Percentiles rank a stretch among this genome's conserved stretches.
phyloP scores from a whole-genome alignment of 2,329 filamentous ascomycete genomes.

The Alternaria postmessia region DNA sequence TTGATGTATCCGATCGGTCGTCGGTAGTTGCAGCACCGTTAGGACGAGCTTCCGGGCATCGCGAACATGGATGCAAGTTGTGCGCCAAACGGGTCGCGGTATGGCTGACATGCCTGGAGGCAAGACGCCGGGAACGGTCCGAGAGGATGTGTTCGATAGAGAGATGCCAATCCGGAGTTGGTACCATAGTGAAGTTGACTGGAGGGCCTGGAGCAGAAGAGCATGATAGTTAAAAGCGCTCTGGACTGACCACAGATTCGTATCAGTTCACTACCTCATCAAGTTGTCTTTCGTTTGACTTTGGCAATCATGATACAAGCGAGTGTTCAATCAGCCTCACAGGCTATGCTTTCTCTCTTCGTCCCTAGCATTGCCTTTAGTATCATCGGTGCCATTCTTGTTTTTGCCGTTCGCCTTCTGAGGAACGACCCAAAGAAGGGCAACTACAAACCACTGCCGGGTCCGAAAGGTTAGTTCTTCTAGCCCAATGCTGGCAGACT shows the following conservation, averaged over 20 bases:
- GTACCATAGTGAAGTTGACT: background rate
- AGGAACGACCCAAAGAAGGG: constrained; percentile 2
- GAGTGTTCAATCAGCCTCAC: background rate
- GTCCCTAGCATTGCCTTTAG: constrained; percentile 4
- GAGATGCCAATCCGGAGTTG: background rate
- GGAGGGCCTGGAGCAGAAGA: background rate
- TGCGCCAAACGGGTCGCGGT: background rate
- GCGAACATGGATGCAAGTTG: background rate
- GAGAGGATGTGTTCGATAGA: background rate
- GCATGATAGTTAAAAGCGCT: background rate
- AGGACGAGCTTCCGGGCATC: background rate
- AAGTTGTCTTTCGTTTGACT: background rate
- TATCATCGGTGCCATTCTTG: constrained; percentile 7
- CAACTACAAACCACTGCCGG: constrained; percentile 2
- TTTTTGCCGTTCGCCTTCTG: background rate
- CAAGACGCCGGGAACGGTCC: background rate
- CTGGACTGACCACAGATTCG: background rate
- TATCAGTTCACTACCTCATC: background rate
- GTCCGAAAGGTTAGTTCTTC: background rate
- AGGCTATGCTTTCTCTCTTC: constrained; percentile 2
- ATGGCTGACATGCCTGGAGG: background rate
- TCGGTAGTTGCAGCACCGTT: background rate
- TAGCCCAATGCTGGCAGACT: background rate
- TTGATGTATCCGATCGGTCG: background rate
- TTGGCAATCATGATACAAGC: background rate